phyloP scores from a whole-genome alignment of 768 basidiomycete genomes.

The Exidia glandulosa region DNA sequence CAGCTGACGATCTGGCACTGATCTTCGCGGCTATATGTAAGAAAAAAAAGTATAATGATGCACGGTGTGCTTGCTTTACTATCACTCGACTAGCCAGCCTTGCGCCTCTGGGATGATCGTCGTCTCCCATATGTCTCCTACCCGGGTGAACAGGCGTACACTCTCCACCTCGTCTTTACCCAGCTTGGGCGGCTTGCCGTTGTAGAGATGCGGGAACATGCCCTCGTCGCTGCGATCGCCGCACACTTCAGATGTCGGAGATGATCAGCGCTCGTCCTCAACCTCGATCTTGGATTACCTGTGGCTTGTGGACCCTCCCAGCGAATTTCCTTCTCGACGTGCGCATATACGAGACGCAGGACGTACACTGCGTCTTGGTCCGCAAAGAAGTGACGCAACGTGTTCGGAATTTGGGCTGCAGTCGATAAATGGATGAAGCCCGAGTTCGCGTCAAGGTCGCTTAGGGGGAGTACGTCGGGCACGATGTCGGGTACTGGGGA shows the following conservation, averaged over 20 bases:
- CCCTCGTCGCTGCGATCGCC: slow-evolving; percentile 35
- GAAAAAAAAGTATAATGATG: not conserved
- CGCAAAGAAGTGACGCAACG: slow-evolving; percentile 35
- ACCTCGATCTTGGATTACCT: no score
- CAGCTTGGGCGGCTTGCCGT: slow-evolving; percentile 26
- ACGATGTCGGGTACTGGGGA: slow-evolving; percentile 28
- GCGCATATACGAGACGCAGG: slow-evolving; percentile 31
- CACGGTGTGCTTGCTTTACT: not conserved
- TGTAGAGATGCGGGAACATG: slow-evolving; percentile 46
- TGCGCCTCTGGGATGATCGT: slow-evolving; percentile 12
- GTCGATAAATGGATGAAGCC: slow-evolving; percentile 50
- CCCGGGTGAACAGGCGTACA: slow-evolving; percentile 19
- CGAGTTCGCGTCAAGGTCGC: slow-evolving; percentile 32
- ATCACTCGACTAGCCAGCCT: slow-evolving; percentile 20
- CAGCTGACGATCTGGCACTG: slow-evolving; percentile 43
- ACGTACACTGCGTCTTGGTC: slow-evolving; percentile 30
- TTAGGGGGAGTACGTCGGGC: slow-evolving; percentile 38
- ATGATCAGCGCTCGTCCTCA: no score
- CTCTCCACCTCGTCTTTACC: slow-evolving; percentile 37
- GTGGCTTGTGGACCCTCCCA: slow-evolving; percentile 38
- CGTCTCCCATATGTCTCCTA: slow-evolving; percentile 23
- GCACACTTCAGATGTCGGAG: slow-evolving; percentile 20
- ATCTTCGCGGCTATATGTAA: not conserved
- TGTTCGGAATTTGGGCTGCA: slow-evolving; percentile 35
- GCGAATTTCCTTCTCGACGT: slow-evolving; percentile 28